Base-by-base conservation (phyloP, 2,329 filamentous ascomycete genomes). In the Penicillium oxalicum region DNA sequence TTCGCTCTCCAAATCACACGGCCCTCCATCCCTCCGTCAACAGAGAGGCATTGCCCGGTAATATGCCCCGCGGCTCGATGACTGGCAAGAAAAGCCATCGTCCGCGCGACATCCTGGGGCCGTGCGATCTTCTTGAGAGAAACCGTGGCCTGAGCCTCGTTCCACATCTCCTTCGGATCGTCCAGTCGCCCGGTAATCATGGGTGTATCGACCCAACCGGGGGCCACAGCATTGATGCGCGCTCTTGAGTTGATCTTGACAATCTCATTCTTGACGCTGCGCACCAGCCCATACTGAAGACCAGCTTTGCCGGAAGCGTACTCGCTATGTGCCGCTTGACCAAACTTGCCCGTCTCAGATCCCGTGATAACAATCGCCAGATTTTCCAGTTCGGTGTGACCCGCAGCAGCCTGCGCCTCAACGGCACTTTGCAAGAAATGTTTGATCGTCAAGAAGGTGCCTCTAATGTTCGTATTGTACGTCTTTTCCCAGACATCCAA, bases 381-480 rank as follows among this genome's bases (percentile, higher is more conserved):
- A 47, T 79, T 79, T 2, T 71, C 59, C 3, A 79, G 50, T 50
- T 77, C 72, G 32, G 60, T 59, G 27, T 33, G 37, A 1, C 68
- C 66, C 2, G 60, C 55, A 2, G 50, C 53, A 24, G 70, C 56
- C 53, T 79, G 77, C 2, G 60, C 50, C 4, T 58, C 51, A 11
- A 72, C 67, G 0, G 75, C 71, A 1, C 65, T 62, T 29, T 65
- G 70, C 5, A 81, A 63, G 59, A 80, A 80, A 50, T 79, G 74
- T 55, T 80, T 81, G 60, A 80, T 74, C 0, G 76, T 77, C 3
- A 81, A 64, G 52, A 78, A 80, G 1, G 75, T 78, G 4, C 76
- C 77, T 12, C 74, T 71, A 12, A 75, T 70, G 52, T 80, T 80
- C 24, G 70, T 69, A 24, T 66, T 64, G 54, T 79, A 78, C 1